phyloP scores from a whole-genome alignment of 352 stramenopile genomes.

The Hyphochytrium catenoides region DNA sequence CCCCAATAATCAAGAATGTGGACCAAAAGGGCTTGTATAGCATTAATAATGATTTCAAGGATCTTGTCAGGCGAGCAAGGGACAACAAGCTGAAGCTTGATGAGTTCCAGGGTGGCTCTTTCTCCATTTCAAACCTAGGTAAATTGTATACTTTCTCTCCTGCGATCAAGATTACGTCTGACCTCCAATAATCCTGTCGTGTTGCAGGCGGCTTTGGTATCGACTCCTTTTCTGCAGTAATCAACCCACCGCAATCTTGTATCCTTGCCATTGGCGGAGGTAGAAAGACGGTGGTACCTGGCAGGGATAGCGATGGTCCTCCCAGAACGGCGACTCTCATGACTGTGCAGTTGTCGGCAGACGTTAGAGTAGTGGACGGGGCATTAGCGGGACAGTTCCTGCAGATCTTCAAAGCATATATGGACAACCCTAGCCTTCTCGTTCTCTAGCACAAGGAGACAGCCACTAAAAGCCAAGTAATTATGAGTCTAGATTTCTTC shows the following conservation, averaged over 20 bases:
- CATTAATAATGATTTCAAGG: slow-evolving; percentile 86
- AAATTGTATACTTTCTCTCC: too few relatives aligned
- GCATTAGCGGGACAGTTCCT: slow-evolving; percentile 85
- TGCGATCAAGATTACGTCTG: too few relatives aligned
- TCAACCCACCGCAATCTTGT: slow-evolving; percentile 93
- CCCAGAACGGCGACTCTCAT: slow-evolving; percentile 72
- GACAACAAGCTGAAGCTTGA: slow-evolving; percentile 93
- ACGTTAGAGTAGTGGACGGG: slow-evolving; percentile 93
- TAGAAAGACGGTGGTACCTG: slow-evolving; percentile 48
- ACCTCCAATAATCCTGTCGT: neutral
- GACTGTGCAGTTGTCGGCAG: slow-evolving; percentile 84
- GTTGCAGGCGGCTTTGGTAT: slow-evolving; percentile 88
- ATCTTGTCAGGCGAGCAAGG: slow-evolving; percentile 82
- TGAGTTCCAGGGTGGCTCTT: slow-evolving; percentile 96
- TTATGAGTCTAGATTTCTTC: too few relatives aligned
- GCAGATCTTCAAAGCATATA: slow-evolving; percentile 85
- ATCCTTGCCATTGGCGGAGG: slow-evolving; percentile 94
- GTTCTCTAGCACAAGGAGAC: too few relatives aligned
- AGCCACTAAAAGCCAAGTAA: too few relatives aligned
- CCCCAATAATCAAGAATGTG: slow-evolving; percentile 86
- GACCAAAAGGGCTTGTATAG: slow-evolving; percentile 72
- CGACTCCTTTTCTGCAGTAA: slow-evolving; percentile 90
- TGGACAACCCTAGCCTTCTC: slow-evolving; percentile 78
- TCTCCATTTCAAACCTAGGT: slow-evolving; percentile 96
- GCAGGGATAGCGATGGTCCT: slow-evolving; percentile 15